Percentiles rank a stretch among this genome's conserved stretches.
Conservation (phyloP, 1,284 basidiomycete species). For the Trametes sp. region DNA sequence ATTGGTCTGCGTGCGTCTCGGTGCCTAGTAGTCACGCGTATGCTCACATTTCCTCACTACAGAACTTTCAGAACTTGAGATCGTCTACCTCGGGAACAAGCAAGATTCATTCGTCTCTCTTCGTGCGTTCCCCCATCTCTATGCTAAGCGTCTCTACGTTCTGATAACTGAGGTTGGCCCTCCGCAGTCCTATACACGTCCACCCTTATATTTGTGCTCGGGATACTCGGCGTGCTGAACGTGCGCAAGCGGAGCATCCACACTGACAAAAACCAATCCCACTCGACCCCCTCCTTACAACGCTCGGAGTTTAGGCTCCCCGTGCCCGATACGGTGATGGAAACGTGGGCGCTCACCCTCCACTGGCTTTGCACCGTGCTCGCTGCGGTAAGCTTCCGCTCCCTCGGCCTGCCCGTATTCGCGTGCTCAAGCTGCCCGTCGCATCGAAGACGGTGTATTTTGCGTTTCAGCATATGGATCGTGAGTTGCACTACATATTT, state of each 20-base stretch:
- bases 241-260: background rate
- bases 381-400: background rate
- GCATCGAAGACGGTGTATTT: background rate
- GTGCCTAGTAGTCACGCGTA: too few species aligned
- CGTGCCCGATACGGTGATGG: background rate
- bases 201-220: background rate
- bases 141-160: background rate
- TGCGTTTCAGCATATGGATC: background rate
- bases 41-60: background rate
- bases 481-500: background rate
- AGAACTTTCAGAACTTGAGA: slow-evolving; percentile 2
- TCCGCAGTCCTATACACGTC: background rate
- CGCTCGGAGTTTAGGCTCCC: too few species aligned
- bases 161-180: background rate
- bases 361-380: background rate
- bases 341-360: background rate
- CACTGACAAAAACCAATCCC: background rate
- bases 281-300: background rate
- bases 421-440: background rate
- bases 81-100: background rate
- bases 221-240: background rate
- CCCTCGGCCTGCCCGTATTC: background rate
- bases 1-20: background rate
- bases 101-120: background rate
- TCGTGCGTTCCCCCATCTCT: background rate